Evolutionary conservation across 2,329 filamentous ascomycete species (phyloP), one percentile per base, ranked within the genome.

Genomic region (Monilinia polystroma): DNA sequence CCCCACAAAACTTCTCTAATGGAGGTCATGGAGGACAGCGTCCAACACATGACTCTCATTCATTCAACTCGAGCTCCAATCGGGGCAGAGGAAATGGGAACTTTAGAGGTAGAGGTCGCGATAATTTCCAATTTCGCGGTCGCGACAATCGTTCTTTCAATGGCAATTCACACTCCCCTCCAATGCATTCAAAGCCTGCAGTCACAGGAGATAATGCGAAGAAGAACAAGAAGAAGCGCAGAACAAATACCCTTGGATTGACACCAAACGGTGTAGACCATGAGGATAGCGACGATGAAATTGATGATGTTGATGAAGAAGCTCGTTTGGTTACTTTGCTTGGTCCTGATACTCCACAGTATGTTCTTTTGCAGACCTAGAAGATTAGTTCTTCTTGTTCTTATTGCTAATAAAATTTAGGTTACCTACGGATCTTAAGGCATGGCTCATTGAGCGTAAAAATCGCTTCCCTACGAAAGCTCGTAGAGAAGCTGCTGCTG

Each of bases 391-490:
- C 68, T 72, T 76, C 65, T 76, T 73, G 54, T 67, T 64, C 59
- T 54, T 57, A 47, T 62, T 51, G 74, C 67, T 78, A 77, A 72
- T 70, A 38, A 54, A 59, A 32, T 47, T 58, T 67, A 77, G 76
- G 68, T 59, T 76, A 58, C 76, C 83, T 20, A 85, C 85, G 67
- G 93, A 97, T 74, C 83, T 97, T 66, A 84, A 87, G 32, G 85
- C 87, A 8, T 98, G 92, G 87, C 86, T 96, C 70, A 87, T 87
- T 60, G 92, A 97, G 77, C 87, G 94, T 68, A 90, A 84, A 75
- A 89, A 87, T 71, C 88, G 89, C 63, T 98, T 86, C 76, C 94
- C 94, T 2, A 97, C 93, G 2, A 86, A 87, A 76, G 86, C 86
- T 68, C 87, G 91, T 66, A 81, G 87, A 69, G 83, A 86, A 68